Evolutionary conservation across 768 basidiomycete genomes (phyloP).

Genomic region (Suillus americanus): DNA sequence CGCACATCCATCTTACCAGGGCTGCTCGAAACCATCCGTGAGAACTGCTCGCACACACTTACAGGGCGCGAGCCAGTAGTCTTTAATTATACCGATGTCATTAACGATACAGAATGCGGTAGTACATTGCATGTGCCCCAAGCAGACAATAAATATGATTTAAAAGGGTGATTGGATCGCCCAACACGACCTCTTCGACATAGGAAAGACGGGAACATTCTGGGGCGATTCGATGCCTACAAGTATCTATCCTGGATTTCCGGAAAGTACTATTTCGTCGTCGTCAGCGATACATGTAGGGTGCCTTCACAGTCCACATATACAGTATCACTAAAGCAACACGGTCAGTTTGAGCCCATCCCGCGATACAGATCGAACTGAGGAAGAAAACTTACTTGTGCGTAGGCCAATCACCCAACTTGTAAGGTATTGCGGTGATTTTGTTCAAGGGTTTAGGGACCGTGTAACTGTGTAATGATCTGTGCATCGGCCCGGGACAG

Average conservation of each 20-base stretch:
- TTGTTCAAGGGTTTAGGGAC: neutral
- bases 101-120: neutral
- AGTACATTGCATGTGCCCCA: neutral
- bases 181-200: neutral
- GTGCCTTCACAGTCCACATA: neutral
- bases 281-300: neutral
- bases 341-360: neutral
- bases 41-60: neutral
- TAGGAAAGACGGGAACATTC: no score
- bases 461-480: no score
- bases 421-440: neutral
- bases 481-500: neutral
- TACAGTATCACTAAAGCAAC: neutral
- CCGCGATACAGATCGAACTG: neutral
- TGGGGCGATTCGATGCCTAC: neutral
- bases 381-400: neutral
- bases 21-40: constrained; percentile 89
- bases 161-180: neutral
- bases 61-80: neutral
- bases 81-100: neutral
- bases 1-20: constrained; percentile 95
- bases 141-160: neutral
- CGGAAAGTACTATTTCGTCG: neutral
- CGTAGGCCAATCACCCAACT: neutral
- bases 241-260: neutral